Percentiles rank a stretch among this genome's conserved stretches.
These are phyloP conservation scores for Thalassiosira mediterranea DNA, from an alignment of 352 stramenopile genomes.

Conservation along the genomic window DNA sequence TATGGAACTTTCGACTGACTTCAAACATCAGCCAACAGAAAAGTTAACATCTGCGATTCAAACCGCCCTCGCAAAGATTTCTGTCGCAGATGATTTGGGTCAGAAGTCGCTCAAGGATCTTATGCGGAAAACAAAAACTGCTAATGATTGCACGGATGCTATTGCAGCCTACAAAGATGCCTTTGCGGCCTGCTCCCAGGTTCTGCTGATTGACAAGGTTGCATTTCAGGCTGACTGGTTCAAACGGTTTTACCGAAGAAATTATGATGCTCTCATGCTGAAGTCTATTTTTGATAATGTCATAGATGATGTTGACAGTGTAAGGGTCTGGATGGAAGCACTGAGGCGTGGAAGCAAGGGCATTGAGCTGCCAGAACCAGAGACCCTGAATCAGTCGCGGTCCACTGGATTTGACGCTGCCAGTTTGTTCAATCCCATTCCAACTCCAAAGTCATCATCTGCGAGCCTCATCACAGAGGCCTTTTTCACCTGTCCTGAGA, in stretches of 20 bases:
- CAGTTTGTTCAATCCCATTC: constrained; percentile 22
- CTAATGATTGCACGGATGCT: constrained; percentile 48
- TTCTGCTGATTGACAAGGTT: constrained; percentile 77
- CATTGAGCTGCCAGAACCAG: constrained; percentile 18
- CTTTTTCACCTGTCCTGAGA: constrained; percentile 67
- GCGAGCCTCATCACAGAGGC: constrained; percentile 28
- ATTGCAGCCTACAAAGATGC: constrained; percentile 68
- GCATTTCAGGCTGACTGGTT: constrained; percentile 83
- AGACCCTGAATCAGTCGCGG: constrained; percentile 24
- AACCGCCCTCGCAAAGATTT: constrained; percentile 52
- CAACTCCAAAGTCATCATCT: constrained; percentile 14
- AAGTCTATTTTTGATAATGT: constrained; percentile 83
- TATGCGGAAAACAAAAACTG: constrained; percentile 39
- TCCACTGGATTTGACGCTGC: constrained; percentile 36
- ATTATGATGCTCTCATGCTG: constrained; percentile 85
- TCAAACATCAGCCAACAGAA: constrained; percentile 48
- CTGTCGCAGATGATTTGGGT: constrained; percentile 59
- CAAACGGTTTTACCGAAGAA: constrained; percentile 78
- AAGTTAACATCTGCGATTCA: constrained; percentile 58
- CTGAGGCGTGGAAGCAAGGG: constrained; percentile 44
- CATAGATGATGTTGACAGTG: constrained; percentile 79
- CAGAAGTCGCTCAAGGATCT: constrained; percentile 52
- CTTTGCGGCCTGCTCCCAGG: constrained; percentile 71
- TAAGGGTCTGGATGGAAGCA: constrained; percentile 77
- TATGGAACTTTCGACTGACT: constrained; percentile 41